Conservation (phyloP, 768 basidiomycete genomes). For the Rhodotorula taiwanensis region DNA sequence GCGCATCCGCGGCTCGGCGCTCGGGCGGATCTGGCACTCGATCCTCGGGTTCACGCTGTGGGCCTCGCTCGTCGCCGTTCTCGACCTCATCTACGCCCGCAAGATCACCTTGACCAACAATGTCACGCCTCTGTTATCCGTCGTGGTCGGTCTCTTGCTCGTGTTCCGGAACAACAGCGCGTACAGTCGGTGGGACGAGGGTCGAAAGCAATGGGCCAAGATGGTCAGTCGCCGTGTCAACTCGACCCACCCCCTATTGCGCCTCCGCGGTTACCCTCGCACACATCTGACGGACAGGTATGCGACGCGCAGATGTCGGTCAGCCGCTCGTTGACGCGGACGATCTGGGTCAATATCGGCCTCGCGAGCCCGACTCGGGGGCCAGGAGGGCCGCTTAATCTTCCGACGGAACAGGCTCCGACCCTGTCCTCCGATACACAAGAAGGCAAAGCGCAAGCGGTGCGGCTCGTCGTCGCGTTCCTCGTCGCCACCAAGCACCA, state of each 20-base stretch:
- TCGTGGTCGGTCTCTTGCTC: conserved; percentile 40
- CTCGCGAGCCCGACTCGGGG: conserved; percentile 6
- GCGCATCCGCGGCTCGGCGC: conserved; percentile 18
- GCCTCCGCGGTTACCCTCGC: background rate
- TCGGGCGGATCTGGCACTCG: conserved; percentile 18
- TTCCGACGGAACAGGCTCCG: background rate
- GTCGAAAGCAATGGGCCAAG: conserved; percentile 16
- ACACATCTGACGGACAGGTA: background rate
- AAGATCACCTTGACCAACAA: conserved; percentile 26
- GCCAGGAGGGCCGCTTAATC: background rate
- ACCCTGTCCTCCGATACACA: conserved; percentile 14
- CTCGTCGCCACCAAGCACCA: conserved; percentile 38
- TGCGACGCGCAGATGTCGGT: conserved; percentile 4
- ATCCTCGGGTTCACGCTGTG: conserved; percentile 14
- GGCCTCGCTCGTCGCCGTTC: conserved; percentile 15
- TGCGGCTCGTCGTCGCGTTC: conserved; percentile 36
- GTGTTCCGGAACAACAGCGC: conserved; percentile 38
- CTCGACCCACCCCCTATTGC: no score
- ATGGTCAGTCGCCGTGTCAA: conserved; percentile 5
- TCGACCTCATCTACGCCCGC: conserved; percentile 12
- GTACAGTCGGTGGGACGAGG: conserved; percentile 31
- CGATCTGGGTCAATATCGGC: conserved; percentile 31
- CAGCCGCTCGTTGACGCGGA: conserved; percentile 20
- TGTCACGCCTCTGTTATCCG: conserved; percentile 31
- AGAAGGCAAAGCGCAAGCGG: conserved; percentile 32